Evolutionary conservation across 139 green algal genomes (phyloP).

Genomic region (Axilococcus clingmanii): DNA sequence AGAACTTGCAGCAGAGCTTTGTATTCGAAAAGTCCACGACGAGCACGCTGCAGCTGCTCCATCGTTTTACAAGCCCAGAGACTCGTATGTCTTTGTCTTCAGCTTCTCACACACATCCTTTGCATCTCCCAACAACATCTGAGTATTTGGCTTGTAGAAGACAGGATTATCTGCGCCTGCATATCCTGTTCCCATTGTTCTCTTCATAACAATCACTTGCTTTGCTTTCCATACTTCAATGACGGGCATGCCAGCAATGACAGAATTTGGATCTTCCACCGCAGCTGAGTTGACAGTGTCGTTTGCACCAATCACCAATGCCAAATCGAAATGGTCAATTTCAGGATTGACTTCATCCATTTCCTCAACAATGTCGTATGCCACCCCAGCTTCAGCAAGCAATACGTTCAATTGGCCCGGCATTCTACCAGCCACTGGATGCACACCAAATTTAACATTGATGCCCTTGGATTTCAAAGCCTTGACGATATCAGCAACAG

Average conservation of each 20-base stretch:
- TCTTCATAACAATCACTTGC: conserved; percentile 78
- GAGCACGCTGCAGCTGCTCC: too few species aligned
- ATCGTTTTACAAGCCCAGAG: too few species aligned
- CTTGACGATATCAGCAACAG: conserved; percentile 54
- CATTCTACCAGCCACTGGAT: conserved; percentile 80
- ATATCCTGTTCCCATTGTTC: conserved; percentile 74
- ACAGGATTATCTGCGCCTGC: conserved; percentile 80
- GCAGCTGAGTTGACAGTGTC: conserved; percentile 85
- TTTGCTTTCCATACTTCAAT: conserved; percentile 69
- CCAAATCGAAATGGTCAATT: conserved; percentile 62
- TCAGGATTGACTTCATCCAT: conserved; percentile 59
- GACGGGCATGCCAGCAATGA: conserved; percentile 72
- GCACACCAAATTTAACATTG: conserved; percentile 65
- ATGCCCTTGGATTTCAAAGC: conserved; percentile 41
- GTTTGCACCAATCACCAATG: conserved; percentile 76
- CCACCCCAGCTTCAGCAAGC: conserved; percentile 78
- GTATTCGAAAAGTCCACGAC: too few species aligned
- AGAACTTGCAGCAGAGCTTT: too few species aligned
- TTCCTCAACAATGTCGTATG: conserved; percentile 47
- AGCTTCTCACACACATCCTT: conserved; percentile 45
- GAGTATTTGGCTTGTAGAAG: conserved; percentile 76
- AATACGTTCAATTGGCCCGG: conserved; percentile 93
- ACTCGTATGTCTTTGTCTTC: too few species aligned
- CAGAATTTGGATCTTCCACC: conserved; percentile 57
- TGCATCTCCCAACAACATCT: conserved; percentile 77